phyloP scores from a whole-genome alignment of 352 stramenopile genomes.

The Nothophytophthora sp. region DNA sequence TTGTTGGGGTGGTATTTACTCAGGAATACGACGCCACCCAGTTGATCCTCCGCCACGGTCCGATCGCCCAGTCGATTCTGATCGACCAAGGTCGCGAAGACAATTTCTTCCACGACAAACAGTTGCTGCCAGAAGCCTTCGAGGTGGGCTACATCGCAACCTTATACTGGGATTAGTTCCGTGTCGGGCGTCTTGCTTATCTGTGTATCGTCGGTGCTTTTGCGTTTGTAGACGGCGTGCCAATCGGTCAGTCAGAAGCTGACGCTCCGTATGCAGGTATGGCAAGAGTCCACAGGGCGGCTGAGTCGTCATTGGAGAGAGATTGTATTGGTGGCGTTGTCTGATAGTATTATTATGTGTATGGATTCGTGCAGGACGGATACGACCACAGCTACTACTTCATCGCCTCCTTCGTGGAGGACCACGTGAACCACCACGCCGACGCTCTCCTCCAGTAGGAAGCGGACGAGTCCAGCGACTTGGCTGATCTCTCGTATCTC shows the following conservation, averaged over 20 bases:
- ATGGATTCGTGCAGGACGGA: constrained; percentile 55
- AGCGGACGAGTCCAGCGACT: not conserved
- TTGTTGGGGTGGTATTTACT: constrained; percentile 3
- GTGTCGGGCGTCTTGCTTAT: too few relatives aligned
- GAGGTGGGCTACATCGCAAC: constrained; percentile 26
- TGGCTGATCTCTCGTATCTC: not conserved
- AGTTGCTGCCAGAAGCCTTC: constrained; percentile 92
- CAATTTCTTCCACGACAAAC: constrained; percentile 87
- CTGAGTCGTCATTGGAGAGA: not conserved
- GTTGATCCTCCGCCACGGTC: constrained; percentile 75
- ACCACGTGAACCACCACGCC: constrained; percentile 96
- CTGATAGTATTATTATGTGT: not conserved
- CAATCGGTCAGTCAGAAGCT: constrained; percentile 81
- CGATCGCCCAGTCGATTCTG: constrained; percentile 75
- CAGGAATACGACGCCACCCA: constrained; percentile 91
- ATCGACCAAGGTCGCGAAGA: constrained; percentile 92
- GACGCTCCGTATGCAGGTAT: constrained; percentile 74
- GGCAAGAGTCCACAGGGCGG: not conserved
- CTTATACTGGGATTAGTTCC: too few relatives aligned
- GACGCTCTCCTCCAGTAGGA: constrained; percentile 69
- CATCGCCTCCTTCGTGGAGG: constrained; percentile 95
- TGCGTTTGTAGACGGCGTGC: constrained; percentile 48
- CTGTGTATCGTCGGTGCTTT: not conserved
- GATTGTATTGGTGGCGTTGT: not conserved
- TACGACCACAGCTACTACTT: constrained; percentile 99